Evolutionary conservation across 2,329 filamentous ascomycete species (phyloP).

Genomic region (Allantophomopsis cytisporea): DNA sequence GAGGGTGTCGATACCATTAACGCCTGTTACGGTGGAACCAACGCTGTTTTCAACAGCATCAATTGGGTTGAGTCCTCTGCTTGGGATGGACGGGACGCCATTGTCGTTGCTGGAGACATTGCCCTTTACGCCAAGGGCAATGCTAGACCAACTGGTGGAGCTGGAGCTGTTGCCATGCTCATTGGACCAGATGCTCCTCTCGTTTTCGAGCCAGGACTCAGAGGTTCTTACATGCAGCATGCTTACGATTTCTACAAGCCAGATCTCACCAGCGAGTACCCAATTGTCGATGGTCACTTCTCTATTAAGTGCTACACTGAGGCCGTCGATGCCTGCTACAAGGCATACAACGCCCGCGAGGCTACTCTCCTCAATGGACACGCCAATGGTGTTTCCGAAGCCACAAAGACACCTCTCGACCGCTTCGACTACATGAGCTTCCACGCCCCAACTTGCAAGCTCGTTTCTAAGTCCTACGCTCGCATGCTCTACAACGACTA

Average conservation of each 20-base stretch:
- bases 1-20: conserved; percentile 77
- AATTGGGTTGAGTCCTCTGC: conserved; percentile 82
- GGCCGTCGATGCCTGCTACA: conserved; percentile 71
- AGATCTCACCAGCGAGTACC: conserved; percentile 77
- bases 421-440: conserved; percentile 76
- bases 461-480: conserved; percentile 74
- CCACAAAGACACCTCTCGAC: conserved; percentile 52
- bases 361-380: conserved; percentile 40
- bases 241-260: conserved; percentile 89
- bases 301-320: conserved; percentile 72
- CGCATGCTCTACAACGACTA: conserved; percentile 81
- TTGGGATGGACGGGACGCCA: conserved; percentile 73
- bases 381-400: conserved; percentile 27
- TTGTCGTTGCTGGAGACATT: conserved; percentile 73
- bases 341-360: conserved; percentile 67
- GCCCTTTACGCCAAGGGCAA: conserved; percentile 75
- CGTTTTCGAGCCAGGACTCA: conserved; percentile 64
- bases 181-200: conserved; percentile 68
- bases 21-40: conserved; percentile 79
- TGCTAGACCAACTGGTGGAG: conserved; percentile 70
- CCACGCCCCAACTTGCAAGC: conserved; percentile 79
- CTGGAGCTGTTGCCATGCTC: conserved; percentile 66
- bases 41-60: conserved; percentile 69
- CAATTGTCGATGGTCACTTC: conserved; percentile 73
- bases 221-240: conserved; percentile 70